Evolutionary conservation across 495 filamentous ascomycete species (phyloP).

Genomic region (Geopyxis carbonaria): DNA sequence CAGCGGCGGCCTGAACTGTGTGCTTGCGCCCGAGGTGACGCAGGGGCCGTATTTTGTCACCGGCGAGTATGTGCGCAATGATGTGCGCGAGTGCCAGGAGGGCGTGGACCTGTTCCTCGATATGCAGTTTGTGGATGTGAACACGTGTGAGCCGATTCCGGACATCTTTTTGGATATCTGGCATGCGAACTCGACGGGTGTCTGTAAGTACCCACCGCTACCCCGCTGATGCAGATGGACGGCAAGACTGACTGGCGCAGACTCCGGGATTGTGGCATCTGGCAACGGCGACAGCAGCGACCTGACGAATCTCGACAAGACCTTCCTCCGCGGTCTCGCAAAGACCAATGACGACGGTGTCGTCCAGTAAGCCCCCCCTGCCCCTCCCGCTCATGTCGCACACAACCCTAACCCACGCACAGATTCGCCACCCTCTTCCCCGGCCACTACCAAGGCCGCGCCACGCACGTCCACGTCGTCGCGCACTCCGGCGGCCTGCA

Average conservation of each 20-base stretch:
- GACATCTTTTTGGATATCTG: conserved; percentile 23
- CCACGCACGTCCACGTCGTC: conserved; percentile 41
- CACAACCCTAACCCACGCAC: conserved; percentile 41
- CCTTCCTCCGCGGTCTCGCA: conserved; percentile 37
- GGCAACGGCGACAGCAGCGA: conserved; percentile 36
- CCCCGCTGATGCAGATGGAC: neutral
- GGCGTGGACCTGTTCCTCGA: conserved; percentile 22
- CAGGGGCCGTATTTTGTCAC: conserved; percentile 29
- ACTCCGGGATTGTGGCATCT: conserved; percentile 33
- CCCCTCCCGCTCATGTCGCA: conserved; percentile 42
- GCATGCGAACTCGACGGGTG: conserved; percentile 19
- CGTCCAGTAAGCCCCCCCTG: conserved; percentile 39
- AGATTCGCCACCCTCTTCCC: conserved; percentile 43
- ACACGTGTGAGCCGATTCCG: conserved; percentile 20
- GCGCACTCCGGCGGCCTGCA: conserved; percentile 35
- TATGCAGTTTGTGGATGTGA: conserved; percentile 22
- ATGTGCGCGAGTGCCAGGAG: conserved; percentile 37
- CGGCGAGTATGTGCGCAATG: conserved; percentile 24
- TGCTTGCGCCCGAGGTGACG: conserved; percentile 29
- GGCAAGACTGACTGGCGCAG: conserved; percentile 32
- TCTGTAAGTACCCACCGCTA: conserved; percentile 26
- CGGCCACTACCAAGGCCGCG: conserved; percentile 42
- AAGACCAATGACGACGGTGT: conserved; percentile 37
- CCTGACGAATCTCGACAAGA: conserved; percentile 32
- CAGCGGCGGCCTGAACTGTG: conserved; percentile 27